Evolutionary conservation across 345 rosid genomes (phyloP).

Genomic region (Firmiana major): DNA sequence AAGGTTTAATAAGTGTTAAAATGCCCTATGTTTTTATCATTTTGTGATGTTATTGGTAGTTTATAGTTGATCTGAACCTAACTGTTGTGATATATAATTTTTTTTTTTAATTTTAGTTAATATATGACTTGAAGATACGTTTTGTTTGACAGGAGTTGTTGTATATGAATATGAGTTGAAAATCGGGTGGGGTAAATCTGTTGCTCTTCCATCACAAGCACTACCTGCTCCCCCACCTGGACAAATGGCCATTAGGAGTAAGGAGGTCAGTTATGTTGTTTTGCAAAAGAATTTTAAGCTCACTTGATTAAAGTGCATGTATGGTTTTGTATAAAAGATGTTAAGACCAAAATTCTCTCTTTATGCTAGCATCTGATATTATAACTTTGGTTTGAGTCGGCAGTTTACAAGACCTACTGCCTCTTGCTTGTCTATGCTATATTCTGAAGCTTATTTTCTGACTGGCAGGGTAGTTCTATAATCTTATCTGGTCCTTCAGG

Average conservation of each 20-base stretch:
- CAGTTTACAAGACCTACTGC: not conserved
- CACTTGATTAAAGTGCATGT: not conserved
- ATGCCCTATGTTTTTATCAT: not conserved
- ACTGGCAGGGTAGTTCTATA: conserved; percentile 79
- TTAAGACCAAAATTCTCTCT: not conserved
- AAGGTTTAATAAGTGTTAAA: not conserved
- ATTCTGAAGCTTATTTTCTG: conserved; percentile 24
- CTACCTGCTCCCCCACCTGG: conserved; percentile 99
- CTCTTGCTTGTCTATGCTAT: conserved; percentile 10
- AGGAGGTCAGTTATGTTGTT: conserved; percentile 64
- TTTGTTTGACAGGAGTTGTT: conserved; percentile 63
- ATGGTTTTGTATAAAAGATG: not conserved
- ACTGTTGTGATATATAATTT: not conserved
- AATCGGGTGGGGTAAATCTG: conserved; percentile 99
- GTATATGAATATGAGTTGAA: conserved; percentile 95
- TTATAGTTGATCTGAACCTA: not conserved
- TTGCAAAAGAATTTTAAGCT: conserved; percentile 11
- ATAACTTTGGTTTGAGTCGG: not conserved
- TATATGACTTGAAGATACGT: not conserved
- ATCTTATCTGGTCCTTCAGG: conserved; percentile 97
- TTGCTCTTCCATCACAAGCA: conserved; percentile 98
- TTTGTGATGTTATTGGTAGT: not conserved
- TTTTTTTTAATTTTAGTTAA: not conserved
- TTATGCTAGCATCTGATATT: not conserved
- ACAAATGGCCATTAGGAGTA: conserved; percentile 98